Evolutionary conservation across 352 stramenopile genomes (phyloP), one percentile per base, ranked within the genome.

Genomic region (Thraustochytrium striatum): DNA sequence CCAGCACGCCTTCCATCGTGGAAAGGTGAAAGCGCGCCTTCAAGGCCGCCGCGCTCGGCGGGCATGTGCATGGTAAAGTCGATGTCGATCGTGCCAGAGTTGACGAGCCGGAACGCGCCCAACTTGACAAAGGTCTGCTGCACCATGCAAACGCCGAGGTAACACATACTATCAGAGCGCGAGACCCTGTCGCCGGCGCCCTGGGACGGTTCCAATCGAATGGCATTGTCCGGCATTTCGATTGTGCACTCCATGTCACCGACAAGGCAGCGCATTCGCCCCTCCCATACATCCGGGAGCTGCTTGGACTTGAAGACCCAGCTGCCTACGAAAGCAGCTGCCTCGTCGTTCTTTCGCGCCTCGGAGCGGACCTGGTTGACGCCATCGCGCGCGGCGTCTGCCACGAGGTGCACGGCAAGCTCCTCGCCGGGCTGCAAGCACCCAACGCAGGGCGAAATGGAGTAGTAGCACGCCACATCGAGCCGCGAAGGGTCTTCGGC

Each of bases 111-210:
- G 44, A 30, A 61, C 5, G 65, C 65, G 16, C 16, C 52, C 21
- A 38, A n/a, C 0, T 43, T 30, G 0, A 62, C 13, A 19, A 61
- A 75, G 32, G 43, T 32, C 28, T 30, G 30, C 19, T 43, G 11
- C 2, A 75, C 65, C 41, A 75, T 75, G 65, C 65, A 75, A 13
- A 75, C 50, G 21, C 65, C 65, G 61, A 75, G 61, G 50, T 75
- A 75, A 30, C 65, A 55, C 7, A 55, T 55, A 25, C 47, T 55
- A 35, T 19, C 11, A 75, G 47, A 39, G 35, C 28, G 3, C 25
- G 11, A 21, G 47, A 25, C 47, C 47, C 25, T 25, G 16, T 55
- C 47, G 16, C 25, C 25, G 16, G 47, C n/a, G n/a, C n/a, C n/a
- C 52, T 0, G 52, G 52, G 52, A 11, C 52, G 52, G n/a, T n/a